phyloP scores from a whole-genome alignment of 306 rosid species.

The Cicer judaicum region DNA sequence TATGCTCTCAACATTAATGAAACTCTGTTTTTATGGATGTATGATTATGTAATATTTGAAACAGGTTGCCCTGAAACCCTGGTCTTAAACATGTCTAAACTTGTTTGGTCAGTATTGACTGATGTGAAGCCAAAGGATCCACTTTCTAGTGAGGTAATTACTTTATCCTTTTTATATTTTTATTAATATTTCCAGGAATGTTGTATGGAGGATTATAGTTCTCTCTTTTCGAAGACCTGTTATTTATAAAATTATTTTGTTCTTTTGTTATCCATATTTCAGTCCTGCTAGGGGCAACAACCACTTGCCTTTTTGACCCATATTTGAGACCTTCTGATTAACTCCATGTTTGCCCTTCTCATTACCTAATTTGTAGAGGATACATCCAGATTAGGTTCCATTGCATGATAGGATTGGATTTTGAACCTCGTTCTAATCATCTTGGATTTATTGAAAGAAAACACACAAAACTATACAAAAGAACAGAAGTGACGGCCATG shows the following conservation, averaged over 20 bases:
- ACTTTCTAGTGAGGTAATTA: constrained; percentile 94
- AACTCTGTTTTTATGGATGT: constrained; percentile 27
- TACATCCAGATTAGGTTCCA: background rate
- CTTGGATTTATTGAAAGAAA: constrained; percentile 25
- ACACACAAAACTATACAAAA: background rate
- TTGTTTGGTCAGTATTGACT: constrained; percentile 82
- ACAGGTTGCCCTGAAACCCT: constrained; percentile 94
- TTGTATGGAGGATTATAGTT: constrained; percentile 34
- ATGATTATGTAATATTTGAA: constrained; percentile 34
- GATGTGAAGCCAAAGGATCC: constrained; percentile 84
- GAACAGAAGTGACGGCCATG: background rate
- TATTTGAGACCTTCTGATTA: constrained; percentile 21
- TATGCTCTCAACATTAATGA: constrained; percentile 14
- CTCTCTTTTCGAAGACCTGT: constrained; percentile 16
- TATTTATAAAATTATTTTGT: background rate
- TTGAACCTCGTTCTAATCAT: background rate
- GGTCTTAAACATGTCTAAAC: constrained; percentile 84
- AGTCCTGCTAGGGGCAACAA: background rate
- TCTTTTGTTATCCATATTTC: constrained; percentile 7
- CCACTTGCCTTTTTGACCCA: constrained; percentile 4
- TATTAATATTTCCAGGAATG: constrained; percentile 16
- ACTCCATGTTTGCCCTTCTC: background rate
- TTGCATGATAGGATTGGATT: background rate
- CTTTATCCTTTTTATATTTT: constrained; percentile 28
- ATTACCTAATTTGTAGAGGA: constrained; percentile 16